These are phyloP conservation scores for Aphanomyces astaci DNA, from an alignment of 352 stramenopile species.

Conservation along the genomic window DNA sequence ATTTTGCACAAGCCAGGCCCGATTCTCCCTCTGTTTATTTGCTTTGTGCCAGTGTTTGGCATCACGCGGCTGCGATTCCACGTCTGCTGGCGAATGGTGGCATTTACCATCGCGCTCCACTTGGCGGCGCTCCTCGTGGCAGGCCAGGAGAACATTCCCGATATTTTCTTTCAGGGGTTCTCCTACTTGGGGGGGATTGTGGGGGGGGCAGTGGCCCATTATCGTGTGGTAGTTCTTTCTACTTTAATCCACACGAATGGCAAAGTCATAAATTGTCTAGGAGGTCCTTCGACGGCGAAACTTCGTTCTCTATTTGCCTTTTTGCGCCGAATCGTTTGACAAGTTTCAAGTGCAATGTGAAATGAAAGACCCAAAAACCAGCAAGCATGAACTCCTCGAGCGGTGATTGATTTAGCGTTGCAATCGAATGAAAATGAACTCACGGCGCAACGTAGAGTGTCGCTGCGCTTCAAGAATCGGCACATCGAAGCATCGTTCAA, in stretches of 20 bases:
- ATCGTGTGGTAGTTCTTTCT: slow-evolving; percentile 30
- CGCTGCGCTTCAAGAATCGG: slow-evolving; percentile 36
- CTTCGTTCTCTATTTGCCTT: slow-evolving; percentile 36
- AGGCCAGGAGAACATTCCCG: slow-evolving; percentile 29
- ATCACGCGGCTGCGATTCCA: slow-evolving; percentile 38
- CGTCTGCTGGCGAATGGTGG: slow-evolving; percentile 17
- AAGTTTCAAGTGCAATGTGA: slow-evolving; percentile 20
- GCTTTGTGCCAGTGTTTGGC: slow-evolving; percentile 38
- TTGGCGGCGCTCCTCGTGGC: slow-evolving; percentile 26
- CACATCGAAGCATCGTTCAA: slow-evolving; percentile 39
- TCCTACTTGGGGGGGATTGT: slow-evolving; percentile 38
- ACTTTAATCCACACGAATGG: too few species aligned
- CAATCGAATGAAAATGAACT: not conserved
- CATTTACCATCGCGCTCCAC: slow-evolving; percentile 18
- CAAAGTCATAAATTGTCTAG: too few species aligned
- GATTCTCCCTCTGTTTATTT: slow-evolving; percentile 36
- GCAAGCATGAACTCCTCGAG: slow-evolving; percentile 33
- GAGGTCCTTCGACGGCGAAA: slow-evolving; percentile 35
- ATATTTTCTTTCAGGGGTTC: slow-evolving; percentile 35
- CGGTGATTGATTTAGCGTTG: not conserved
- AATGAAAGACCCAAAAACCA: slow-evolving; percentile 32
- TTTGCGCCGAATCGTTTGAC: slow-evolving; percentile 17
- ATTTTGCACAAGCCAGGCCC: slow-evolving; percentile 28
- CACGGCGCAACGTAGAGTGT: not conserved
- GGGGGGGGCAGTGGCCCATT: slow-evolving; percentile 34